A percentile compares a stretch with the other conserved stretches of the same genome.
These are phyloP conservation scores for Magnusiomyces ingens DNA, from an alignment of 1,139 yeast genomes.

Conservation along the genomic window DNA sequence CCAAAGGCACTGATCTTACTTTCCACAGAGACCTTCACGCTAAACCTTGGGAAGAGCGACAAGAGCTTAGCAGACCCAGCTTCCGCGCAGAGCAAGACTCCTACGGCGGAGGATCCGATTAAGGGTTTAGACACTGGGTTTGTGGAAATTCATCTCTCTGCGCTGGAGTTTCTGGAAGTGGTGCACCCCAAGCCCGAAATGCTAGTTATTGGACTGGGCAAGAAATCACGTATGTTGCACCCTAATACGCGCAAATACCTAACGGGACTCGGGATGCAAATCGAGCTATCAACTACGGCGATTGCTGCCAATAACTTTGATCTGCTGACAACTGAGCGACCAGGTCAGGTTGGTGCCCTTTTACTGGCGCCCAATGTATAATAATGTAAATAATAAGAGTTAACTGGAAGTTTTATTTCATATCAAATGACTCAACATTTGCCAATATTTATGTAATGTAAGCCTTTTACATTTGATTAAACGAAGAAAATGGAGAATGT, in stretches of 20 bases:
- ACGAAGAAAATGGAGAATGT: too few relatives aligned
- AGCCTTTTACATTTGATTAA: too few relatives aligned
- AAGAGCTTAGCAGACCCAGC: constrained; percentile 16
- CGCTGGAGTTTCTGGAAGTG: constrained; percentile 46
- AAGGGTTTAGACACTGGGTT: constrained; percentile 33
- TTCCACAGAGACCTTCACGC: constrained; percentile 57
- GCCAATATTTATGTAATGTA: too few relatives aligned
- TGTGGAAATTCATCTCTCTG: constrained; percentile 33
- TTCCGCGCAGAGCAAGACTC: constrained; percentile 6
- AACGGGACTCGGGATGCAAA: constrained; percentile 54
- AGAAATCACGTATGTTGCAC: constrained; percentile 54
- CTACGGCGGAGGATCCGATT: constrained; percentile 12
- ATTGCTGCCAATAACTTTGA: constrained; percentile 71
- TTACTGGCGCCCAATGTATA: constrained; percentile 63
- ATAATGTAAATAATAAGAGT: constrained; percentile 2
- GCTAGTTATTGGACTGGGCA: constrained; percentile 63
- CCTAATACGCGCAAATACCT: constrained; percentile 46
- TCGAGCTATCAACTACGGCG: constrained; percentile 59
- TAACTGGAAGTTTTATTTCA: too few relatives aligned
- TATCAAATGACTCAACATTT: too few relatives aligned
- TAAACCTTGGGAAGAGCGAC: constrained; percentile 35
- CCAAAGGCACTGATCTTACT: constrained; percentile 52
- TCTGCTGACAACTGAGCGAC: constrained; percentile 72
- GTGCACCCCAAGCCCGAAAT: constrained; percentile 76
- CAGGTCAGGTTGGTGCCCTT: constrained; percentile 61